Evolutionary conservation across 768 basidiomycete genomes (phyloP).

Genomic region (Aureoboletus auriporus): DNA sequence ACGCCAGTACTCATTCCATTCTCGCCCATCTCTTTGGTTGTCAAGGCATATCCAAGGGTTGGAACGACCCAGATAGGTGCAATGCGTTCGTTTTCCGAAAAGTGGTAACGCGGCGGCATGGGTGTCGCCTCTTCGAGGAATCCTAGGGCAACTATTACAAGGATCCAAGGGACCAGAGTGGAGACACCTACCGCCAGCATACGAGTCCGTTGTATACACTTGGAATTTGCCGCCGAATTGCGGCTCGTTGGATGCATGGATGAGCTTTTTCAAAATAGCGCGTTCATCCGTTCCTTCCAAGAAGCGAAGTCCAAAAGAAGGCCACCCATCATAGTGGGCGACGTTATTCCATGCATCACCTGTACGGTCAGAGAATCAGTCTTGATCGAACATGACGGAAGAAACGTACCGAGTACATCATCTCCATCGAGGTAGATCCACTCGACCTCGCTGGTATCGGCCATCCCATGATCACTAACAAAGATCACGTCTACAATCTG

Average conservation of each 20-base stretch:
- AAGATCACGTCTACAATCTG: constrained; percentile 86
- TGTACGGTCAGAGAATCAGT: constrained; percentile 1
- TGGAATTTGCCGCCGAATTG: constrained; percentile 54
- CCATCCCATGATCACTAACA: constrained; percentile 92
- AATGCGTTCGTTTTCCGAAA: constrained; percentile 67
- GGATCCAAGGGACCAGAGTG: background rate
- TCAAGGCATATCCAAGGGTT: constrained; percentile 74
- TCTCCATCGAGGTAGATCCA: constrained; percentile 69
- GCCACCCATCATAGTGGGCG: constrained; percentile 81
- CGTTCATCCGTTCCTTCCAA: constrained; percentile 49
- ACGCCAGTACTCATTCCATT: constrained; percentile 73
- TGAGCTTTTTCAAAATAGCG: constrained; percentile 51
- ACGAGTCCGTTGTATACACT: constrained; percentile 38
- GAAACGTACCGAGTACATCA: constrained; percentile 23
- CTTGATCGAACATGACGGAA: background rate
- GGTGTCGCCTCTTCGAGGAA: constrained; percentile 11
- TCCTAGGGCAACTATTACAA: background rate
- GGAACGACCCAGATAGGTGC: constrained; percentile 87
- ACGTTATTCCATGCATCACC: constrained; percentile 25
- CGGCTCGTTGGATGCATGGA: constrained; percentile 42
- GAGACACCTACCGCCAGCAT: constrained; percentile 15
- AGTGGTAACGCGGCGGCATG: constrained; percentile 83
- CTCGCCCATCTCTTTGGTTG: constrained; percentile 57
- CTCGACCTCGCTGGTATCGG: constrained; percentile 76
- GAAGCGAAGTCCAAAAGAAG: constrained; percentile 84